Percentiles rank a stretch among this genome's conserved stretches.
Conservation (phyloP, 2,329 filamentous ascomycete species). For the Beauveria brongniartii region DNA sequence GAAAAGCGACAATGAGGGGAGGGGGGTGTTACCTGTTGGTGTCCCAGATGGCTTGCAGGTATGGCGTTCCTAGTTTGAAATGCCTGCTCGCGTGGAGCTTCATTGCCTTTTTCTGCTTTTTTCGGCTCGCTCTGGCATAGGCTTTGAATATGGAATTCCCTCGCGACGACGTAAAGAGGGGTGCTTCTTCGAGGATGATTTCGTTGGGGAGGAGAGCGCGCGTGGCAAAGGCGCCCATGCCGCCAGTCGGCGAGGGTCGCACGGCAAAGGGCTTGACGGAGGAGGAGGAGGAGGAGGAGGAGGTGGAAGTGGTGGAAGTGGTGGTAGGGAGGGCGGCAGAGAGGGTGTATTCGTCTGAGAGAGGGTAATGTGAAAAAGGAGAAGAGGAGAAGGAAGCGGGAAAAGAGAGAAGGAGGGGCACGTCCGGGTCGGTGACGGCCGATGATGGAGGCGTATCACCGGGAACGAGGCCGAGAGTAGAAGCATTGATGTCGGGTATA, state of each 20-base stretch:
- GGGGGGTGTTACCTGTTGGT: conserved; percentile 34
- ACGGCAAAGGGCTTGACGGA: conserved; percentile 29
- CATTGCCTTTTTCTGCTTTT: conserved; percentile 25
- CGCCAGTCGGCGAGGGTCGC: conserved; percentile 31
- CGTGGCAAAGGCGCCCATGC: conserved; percentile 40
- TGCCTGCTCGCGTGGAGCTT: conserved; percentile 29
- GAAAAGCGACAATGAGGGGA: no score
- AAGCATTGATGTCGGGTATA: no score
- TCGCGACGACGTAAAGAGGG: conserved; percentile 28
- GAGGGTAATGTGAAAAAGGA: no score
- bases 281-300: background rate
- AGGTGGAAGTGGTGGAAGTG: background rate
- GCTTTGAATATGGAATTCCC: conserved; percentile 19
- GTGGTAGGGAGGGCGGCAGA: background rate
- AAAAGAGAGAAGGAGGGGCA: background rate
- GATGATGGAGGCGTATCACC: no score
- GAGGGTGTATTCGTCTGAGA: no score
- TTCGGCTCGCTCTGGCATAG: conserved; percentile 26
- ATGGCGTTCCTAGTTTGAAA: conserved; percentile 20
- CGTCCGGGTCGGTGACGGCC: no score
- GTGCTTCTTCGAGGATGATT: conserved; percentile 36
- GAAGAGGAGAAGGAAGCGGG: no score
- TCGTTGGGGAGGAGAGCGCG: conserved; percentile 29
- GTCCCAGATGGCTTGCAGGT: conserved; percentile 30
- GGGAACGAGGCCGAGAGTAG: no score